These are phyloP conservation scores for Glomus cerebriforme DNA, from an alignment of 192 early-diverging fungal genomes.

Conservation along the genomic window DNA sequence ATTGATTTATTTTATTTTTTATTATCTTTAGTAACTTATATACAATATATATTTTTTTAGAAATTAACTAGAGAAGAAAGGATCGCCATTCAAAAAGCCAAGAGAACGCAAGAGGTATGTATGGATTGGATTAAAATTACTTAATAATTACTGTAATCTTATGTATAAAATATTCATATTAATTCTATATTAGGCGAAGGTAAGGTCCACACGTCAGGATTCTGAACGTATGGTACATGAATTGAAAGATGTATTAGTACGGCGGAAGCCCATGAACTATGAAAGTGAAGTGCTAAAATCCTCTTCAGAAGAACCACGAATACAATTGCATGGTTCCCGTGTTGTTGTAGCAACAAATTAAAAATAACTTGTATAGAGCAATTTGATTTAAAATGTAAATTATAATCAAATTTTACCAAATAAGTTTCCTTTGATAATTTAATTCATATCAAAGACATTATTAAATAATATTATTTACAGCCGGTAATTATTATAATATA, in stretches of 20 bases:
- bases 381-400: too few relatives aligned
- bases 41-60: not conserved
- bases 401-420: too few relatives aligned
- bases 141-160: not conserved
- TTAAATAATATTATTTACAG: too few relatives aligned
- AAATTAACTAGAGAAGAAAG: constrained; percentile 54
- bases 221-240: constrained; percentile 59
- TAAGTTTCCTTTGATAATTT: too few relatives aligned
- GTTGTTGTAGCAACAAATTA: not conserved
- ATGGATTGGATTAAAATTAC: too few relatives aligned
- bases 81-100: constrained; percentile 46
- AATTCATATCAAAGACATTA: too few relatives aligned
- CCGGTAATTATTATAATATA: too few relatives aligned
- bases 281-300: not conserved
- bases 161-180: not conserved
- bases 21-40: not conserved
- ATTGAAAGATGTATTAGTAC: constrained; percentile 55
- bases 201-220: constrained; percentile 35
- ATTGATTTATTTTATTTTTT: not conserved
- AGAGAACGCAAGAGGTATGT: constrained; percentile 50
- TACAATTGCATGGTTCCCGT: not conserved
- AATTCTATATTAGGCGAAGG: constrained; percentile 32
- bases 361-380: too few relatives aligned
- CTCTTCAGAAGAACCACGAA: not conserved
- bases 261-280: constrained; percentile 34